Evolutionary conservation across 2,329 filamentous ascomycete genomes (phyloP), one percentile per base, ranked within the genome.

Genomic region (Alternaria novae-zelandiae): DNA sequence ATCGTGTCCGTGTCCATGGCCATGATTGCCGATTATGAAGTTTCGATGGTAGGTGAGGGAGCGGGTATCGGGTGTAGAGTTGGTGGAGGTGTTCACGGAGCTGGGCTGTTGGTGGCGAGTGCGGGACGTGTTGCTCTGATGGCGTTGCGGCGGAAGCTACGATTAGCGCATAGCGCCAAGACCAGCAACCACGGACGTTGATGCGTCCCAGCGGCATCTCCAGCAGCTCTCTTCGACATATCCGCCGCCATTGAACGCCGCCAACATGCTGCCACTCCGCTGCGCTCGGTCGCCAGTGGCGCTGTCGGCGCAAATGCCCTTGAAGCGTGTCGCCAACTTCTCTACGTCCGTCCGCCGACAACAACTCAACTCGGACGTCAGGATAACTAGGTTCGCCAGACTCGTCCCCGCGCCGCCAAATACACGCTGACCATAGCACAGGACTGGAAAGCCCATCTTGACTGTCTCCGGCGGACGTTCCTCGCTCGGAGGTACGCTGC

Each of bases 381-480:
- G 92, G 76, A 97, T 99, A 78, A 97, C 95, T 66, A 88, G 71
- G 71, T 72, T 25, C 26, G 32, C 45, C 59, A 32, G 23, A 53
- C 36, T 28, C 11, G 46, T 32, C 17, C 20, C 30, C 9, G 28
- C 17, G 15, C 30, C 49, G 54, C 28, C 26, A 36, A n/a, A 23
- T n/a, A 26, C n/a, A 26, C 57, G 59, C 69, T 73, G 45, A 74
- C 56, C 10, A 21, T 9, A 32, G 47, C 15, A 23, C 46, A 74
- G 96, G 76, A 99, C 96, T 62, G 96, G 96, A 82, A 97, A 97
- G 86, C 95, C 96, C 66, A 94, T 98, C 75, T 84, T 98, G 78
- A 91, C 94, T 77, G 86, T 91, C 61, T 89, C 94, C 78, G 95
- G 95, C 83, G 96, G 96, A 71, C 96, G 93, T 77, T 94, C 91